Evolutionary conservation across 495 filamentous ascomycete genomes (phyloP).

Genomic region (Parathielavia appendiculata): DNA sequence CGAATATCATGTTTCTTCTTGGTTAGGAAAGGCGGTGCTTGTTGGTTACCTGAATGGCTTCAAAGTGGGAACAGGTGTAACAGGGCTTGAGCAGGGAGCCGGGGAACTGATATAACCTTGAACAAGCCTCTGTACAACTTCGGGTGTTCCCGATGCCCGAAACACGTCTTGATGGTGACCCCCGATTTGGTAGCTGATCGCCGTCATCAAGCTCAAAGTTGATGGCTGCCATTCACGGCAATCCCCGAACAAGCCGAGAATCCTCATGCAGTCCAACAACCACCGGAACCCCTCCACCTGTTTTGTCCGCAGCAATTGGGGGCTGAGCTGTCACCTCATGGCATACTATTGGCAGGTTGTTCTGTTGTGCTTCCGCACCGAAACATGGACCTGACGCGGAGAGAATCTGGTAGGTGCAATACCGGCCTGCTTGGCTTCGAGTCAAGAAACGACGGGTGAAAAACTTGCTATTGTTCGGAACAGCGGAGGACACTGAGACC

Average conservation of each 20-base stretch:
- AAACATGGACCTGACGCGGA: conserved; percentile 2
- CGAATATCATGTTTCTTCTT: not conserved
- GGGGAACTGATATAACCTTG: not conserved
- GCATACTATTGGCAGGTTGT: not conserved
- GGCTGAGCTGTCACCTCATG: not conserved
- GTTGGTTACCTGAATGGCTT: not conserved
- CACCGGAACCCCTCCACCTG: conserved; percentile 11
- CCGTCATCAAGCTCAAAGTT: not conserved
- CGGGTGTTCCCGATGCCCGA: conserved; percentile 5
- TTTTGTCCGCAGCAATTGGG: conserved; percentile 8
- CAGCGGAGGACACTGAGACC: too few species aligned
- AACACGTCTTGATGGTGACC: not conserved
- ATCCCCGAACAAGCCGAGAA: not conserved
- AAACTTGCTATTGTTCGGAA: too few species aligned
- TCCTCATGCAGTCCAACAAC: not conserved
- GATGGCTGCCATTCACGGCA: not conserved
- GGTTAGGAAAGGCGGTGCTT: not conserved
- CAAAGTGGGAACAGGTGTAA: conserved; percentile 1
- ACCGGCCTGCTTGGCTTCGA: not conserved
- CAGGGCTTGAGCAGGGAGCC: not conserved
- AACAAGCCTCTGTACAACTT: not conserved
- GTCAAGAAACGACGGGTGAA: not conserved
- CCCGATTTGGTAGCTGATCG: not conserved
- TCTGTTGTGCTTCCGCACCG: not conserved
- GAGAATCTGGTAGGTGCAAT: not conserved